phyloP scores from a whole-genome alignment of 2,329 filamentous ascomycete species.

The Hysterium pulicare region DNA sequence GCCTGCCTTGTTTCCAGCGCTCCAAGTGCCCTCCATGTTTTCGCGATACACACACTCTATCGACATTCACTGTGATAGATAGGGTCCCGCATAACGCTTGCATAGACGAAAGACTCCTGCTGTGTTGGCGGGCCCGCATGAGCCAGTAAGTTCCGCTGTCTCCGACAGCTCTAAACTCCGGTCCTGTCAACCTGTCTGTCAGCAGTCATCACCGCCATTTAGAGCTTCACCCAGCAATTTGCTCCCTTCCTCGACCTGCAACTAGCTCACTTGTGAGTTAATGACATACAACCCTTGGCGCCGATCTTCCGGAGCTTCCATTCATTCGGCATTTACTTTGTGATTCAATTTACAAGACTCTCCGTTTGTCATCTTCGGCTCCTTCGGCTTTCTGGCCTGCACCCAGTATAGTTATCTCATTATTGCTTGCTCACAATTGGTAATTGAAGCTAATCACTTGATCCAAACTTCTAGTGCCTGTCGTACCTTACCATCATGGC shows the following conservation, averaged over 20 bases:
- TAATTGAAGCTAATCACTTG: constrained; percentile 4
- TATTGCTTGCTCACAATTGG: constrained; percentile 1
- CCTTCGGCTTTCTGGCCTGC: constrained; percentile 16
- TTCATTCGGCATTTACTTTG: not conserved
- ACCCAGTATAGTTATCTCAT: constrained; percentile 1
- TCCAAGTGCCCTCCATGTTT: not conserved
- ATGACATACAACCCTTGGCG: constrained; percentile 12
- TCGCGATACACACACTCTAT: not conserved
- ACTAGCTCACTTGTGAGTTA: too few species aligned
- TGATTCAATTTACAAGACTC: not conserved
- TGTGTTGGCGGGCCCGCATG: not conserved
- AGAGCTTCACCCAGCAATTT: too few species aligned
- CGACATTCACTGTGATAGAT: not conserved
- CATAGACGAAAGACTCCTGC: not conserved
- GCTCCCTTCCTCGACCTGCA: too few species aligned
- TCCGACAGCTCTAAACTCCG: not conserved
- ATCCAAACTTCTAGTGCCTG: constrained; percentile 25
- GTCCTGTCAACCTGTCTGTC: too few species aligned
- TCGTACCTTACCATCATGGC: constrained; percentile 34
- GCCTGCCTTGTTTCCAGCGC: not conserved
- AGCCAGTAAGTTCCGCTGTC: not conserved
- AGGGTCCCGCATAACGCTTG: too few species aligned
- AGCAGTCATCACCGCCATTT: too few species aligned
- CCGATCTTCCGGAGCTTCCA: constrained; percentile 23
- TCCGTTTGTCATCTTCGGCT: constrained; percentile 27